Evolutionary conservation across 768 basidiomycete species (phyloP).

Genomic region (Lactarius hatsudake): DNA sequence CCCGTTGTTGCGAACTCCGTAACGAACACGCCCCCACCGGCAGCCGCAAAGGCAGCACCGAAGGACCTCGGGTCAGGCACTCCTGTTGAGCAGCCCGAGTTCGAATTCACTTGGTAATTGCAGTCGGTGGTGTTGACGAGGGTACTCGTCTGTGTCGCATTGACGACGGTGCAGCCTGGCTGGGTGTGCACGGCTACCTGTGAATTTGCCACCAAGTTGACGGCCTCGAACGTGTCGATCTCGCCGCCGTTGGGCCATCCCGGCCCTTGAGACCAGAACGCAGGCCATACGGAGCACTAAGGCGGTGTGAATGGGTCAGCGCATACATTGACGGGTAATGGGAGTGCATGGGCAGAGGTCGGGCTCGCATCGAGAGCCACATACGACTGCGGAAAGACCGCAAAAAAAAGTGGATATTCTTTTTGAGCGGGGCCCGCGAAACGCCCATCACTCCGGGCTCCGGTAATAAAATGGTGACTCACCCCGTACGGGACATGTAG

Average conservation of each 20-base stretch:
- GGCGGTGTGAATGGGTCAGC: not conserved
- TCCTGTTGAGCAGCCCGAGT: conserved; percentile 63
- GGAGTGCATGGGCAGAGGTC: not conserved
- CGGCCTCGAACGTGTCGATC: conserved; percentile 76
- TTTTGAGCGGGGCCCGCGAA: not conserved
- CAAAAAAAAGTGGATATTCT: not conserved
- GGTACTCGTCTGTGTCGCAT: conserved; percentile 49
- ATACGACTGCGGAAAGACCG: not conserved
- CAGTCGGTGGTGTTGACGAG: conserved; percentile 59
- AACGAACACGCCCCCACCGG: conserved; percentile 71
- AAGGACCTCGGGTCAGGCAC: conserved; percentile 57
- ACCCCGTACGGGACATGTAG: conserved; percentile 64
- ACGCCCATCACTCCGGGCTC: not conserved
- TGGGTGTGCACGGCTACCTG: conserved; percentile 76
- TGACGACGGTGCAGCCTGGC: conserved; percentile 52
- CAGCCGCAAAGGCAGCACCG: conserved; percentile 61
- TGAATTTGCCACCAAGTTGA: conserved; percentile 62
- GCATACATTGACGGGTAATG: not conserved
- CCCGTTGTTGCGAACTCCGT: conserved; percentile 67
- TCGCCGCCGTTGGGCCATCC: conserved; percentile 62
- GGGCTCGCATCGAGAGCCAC: not conserved
- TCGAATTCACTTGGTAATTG: conserved; percentile 50
- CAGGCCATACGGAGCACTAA: conserved; percentile 72
- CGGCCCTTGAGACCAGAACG: conserved; percentile 55
- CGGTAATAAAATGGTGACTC: conserved; percentile 29